phyloP scores from a whole-genome alignment of 1,139 yeast species.

The Protomyces macrosporus region DNA sequence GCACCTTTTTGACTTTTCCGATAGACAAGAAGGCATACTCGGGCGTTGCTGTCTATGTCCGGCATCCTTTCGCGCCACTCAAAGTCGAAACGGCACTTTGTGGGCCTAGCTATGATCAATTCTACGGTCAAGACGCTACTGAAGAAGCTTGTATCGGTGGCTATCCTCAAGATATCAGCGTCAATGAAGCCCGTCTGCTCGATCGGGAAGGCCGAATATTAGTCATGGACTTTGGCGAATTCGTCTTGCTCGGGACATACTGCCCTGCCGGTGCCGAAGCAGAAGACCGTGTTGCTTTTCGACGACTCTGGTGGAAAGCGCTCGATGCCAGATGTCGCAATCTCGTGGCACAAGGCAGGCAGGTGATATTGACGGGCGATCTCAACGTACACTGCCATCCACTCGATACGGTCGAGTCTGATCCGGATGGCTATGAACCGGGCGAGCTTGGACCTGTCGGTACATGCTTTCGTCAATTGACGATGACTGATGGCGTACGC shows the following conservation, averaged over 20 bases:
- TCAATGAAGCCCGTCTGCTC: constrained; percentile 43
- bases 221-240: constrained; percentile 61
- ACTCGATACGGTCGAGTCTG: constrained; percentile 69
- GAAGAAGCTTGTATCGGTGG: constrained; percentile 57
- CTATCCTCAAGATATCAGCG: constrained; percentile 45
- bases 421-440: constrained; percentile 13
- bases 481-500: not conserved
- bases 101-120: constrained; percentile 48
- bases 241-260: constrained; percentile 65
- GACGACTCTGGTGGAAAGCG: constrained; percentile 54
- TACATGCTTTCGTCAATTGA: not conserved
- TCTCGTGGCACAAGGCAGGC: constrained; percentile 48
- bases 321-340: constrained; percentile 58
- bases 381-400: constrained; percentile 73
- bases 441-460: constrained; percentile 24
- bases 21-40: constrained; percentile 63
- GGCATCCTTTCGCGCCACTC: constrained; percentile 46
- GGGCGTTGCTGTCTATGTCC: constrained; percentile 81
- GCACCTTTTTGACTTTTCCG: constrained; percentile 68
- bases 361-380: constrained; percentile 80
- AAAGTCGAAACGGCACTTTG: constrained; percentile 90
- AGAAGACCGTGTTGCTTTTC: constrained; percentile 62
- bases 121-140: constrained; percentile 33
- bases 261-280: constrained; percentile 67
- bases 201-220: constrained; percentile 85